These are phyloP conservation scores for Fusarium nelsonii DNA, from an alignment of 2,329 filamentous ascomycete species.

Conservation along the genomic window DNA sequence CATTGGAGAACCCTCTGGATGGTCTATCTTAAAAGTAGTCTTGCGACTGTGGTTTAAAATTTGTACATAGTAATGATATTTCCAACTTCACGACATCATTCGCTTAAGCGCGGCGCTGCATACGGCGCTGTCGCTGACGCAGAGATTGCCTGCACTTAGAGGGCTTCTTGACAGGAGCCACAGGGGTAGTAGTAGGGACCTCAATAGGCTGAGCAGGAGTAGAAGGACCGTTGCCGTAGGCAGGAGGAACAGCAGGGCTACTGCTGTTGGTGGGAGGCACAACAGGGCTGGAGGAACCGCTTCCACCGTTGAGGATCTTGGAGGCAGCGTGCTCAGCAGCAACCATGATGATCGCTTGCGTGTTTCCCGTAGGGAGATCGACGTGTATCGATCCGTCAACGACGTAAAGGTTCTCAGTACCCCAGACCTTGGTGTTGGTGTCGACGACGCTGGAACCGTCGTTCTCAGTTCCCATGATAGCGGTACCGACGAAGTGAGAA, in stretches of 20 bases:
- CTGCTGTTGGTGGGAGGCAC: conserved; percentile 7
- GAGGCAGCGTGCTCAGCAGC: conserved; percentile 70
- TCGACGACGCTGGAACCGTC: conserved; percentile 72
- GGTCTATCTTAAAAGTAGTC: conserved; percentile 21
- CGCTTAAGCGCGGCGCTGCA: conserved; percentile 3
- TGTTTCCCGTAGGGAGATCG: conserved; percentile 76
- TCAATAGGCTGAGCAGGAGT: neutral
- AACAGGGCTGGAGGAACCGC: conserved; percentile 5
- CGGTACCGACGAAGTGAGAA: conserved; percentile 69
- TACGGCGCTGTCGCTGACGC: conserved; percentile 10
- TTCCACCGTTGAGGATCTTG: conserved; percentile 36
- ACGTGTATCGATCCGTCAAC: conserved; percentile 78
- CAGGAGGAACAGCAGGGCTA: neutral
- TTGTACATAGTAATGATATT: conserved; percentile 20
- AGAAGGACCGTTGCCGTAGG: neutral
- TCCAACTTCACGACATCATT: neutral
- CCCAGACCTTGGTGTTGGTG: conserved; percentile 72
- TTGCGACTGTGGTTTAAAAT: conserved; percentile 19
- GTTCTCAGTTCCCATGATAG: conserved; percentile 69
- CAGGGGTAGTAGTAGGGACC: conserved; percentile 5
- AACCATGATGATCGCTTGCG: conserved; percentile 73
- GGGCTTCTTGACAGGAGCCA: conserved; percentile 12
- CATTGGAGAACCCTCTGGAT: neutral
- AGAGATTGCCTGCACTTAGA: conserved; percentile 18
- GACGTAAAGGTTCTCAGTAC: conserved; percentile 76